Conservation (phyloP, 2,329 filamentous ascomycete genomes). For the Parasarocladium wereldwijsianum region DNA sequence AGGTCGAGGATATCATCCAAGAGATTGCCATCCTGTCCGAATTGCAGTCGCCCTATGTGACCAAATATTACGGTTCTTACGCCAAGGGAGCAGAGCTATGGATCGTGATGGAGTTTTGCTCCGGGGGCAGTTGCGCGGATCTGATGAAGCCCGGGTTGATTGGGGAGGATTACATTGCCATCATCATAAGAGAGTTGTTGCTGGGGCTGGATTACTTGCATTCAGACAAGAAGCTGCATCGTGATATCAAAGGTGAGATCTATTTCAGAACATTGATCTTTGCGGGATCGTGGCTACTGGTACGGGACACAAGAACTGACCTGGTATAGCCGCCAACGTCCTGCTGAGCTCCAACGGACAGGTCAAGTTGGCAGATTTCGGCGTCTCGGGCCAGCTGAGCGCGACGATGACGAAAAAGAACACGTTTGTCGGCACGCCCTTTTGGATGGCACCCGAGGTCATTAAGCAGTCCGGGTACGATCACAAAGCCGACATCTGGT, state of each 20-base stretch:
- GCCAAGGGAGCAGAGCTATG: conserved; percentile 91
- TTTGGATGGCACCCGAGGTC: conserved; percentile 99
- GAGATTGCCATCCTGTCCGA: conserved; percentile 96
- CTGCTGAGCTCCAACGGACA: conserved; percentile 80
- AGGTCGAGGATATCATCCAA: conserved; percentile 98
- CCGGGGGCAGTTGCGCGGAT: conserved; percentile 89
- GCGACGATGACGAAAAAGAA: conserved; percentile 99
- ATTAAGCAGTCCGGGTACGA: conserved; percentile 98
- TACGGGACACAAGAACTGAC: conserved; percentile 6
- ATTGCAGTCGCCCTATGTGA: conserved; percentile 90
- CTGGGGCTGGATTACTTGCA: conserved; percentile 88
- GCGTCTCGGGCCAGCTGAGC: conserved; percentile 87
- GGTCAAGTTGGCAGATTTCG: conserved; percentile 94
- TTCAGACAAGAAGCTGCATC: conserved; percentile 86
- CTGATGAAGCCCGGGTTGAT: conserved; percentile 88
- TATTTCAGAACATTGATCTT: not conserved
- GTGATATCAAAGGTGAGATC: conserved; percentile 76
- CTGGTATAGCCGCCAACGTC: conserved; percentile 66
- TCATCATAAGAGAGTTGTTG: conserved; percentile 81
- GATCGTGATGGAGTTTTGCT: conserved; percentile 99
- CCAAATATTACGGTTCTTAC: conserved; percentile 94
- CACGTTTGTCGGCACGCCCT: conserved; percentile 93
- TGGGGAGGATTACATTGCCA: conserved; percentile 90
- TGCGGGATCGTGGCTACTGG: not conserved
- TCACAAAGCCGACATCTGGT: conserved; percentile 97